phyloP scores from a whole-genome alignment of 495 filamentous ascomycete genomes.

The Xylaria telfairii region DNA sequence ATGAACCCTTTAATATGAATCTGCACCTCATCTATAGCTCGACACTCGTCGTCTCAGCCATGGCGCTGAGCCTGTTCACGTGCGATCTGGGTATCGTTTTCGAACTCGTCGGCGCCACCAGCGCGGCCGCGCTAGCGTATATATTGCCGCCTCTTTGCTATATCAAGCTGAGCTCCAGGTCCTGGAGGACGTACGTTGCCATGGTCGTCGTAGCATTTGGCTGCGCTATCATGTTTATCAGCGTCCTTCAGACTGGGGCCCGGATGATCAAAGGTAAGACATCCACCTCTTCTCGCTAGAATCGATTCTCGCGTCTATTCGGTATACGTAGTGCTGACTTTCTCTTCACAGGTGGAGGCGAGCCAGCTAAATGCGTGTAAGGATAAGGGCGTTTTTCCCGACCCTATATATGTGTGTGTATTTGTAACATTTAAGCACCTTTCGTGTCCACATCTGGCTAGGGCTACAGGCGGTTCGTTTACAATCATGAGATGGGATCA shows the following conservation, averaged over 20 bases:
- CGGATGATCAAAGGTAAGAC: constrained; percentile 64
- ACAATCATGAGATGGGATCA: neutral
- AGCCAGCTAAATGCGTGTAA: constrained; percentile 41
- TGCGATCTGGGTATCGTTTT: constrained; percentile 95
- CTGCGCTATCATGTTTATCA: constrained; percentile 80
- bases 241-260: constrained; percentile 72
- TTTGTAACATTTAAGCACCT: constrained; percentile 22
- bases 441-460: neutral
- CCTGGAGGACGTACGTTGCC: constrained; percentile 76
- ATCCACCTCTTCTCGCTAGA: neutral
- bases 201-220: constrained; percentile 77
- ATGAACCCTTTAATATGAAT: constrained; percentile 78
- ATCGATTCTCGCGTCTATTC: neutral
- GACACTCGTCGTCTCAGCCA: constrained; percentile 76
- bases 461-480: neutral
- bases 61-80: constrained; percentile 77
- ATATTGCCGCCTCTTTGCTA: constrained; percentile 95
- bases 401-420: constrained; percentile 18
- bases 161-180: constrained; percentile 83
- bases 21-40: constrained; percentile 87
- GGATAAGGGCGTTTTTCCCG: neutral
- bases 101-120: constrained; percentile 93
- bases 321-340: neutral
- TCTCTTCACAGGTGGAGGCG: constrained; percentile 34
- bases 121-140: constrained; percentile 90